These are phyloP conservation scores for Xanthoconium stramineum DNA, from an alignment of 768 basidiomycete genomes.

Conservation along the genomic window DNA sequence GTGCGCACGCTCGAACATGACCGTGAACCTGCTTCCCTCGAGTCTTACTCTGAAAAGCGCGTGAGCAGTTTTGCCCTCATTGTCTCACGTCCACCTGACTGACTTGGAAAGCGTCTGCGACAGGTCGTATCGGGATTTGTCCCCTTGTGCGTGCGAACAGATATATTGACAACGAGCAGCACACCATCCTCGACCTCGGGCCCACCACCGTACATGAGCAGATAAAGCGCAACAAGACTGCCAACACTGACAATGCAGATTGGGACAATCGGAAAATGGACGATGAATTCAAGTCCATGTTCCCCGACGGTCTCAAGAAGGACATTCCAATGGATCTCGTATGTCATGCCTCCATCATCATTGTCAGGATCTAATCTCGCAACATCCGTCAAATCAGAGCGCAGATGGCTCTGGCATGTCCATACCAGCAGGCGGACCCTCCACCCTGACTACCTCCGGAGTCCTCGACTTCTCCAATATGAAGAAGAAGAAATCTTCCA, in stretches of 20 bases:
- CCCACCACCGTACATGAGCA: constrained; percentile 73
- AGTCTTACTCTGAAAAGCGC: too few relatives aligned
- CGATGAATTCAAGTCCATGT: constrained; percentile 80
- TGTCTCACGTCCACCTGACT: too few relatives aligned
- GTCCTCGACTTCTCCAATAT: constrained; percentile 94
- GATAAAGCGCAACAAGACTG: constrained; percentile 52
- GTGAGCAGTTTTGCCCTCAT: too few relatives aligned
- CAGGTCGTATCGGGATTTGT: too few relatives aligned
- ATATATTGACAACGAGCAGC: constrained; percentile 6
- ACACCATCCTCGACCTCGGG: constrained; percentile 52
- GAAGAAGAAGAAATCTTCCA: constrained; percentile 92
- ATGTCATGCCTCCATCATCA: constrained; percentile 27
- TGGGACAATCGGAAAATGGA: constrained; percentile 53
- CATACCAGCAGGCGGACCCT: constrained; percentile 41
- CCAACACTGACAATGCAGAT: constrained; percentile 32
- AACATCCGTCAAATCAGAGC: constrained; percentile 45
- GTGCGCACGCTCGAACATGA: too few relatives aligned
- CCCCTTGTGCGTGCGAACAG: too few relatives aligned
- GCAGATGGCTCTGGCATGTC: constrained; percentile 65
- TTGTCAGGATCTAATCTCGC: background rate
- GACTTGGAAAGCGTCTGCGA: too few relatives aligned
- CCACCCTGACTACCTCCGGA: constrained; percentile 52
- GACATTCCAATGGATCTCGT: constrained; percentile 83
- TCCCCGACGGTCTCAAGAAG: constrained; percentile 81
- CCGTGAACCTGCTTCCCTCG: too few relatives aligned